These are phyloP conservation scores for Musa schizocarpa DNA, from an alignment of 176 grass and related monocot species.

Conservation along the genomic window DNA sequence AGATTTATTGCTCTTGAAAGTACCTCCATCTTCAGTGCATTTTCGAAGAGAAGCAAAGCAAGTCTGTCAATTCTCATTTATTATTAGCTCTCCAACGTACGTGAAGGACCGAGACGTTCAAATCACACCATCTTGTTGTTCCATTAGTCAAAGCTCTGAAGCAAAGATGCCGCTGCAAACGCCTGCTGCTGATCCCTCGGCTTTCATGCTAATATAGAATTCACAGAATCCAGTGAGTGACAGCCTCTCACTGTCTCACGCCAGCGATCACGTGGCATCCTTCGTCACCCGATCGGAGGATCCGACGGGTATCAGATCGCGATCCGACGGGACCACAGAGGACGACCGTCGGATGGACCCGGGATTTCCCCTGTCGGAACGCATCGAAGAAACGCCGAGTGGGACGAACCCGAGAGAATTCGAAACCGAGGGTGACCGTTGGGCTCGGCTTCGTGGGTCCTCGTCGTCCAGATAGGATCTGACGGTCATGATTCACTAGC, in stretches of 20 bases:
- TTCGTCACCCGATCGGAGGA: not conserved
- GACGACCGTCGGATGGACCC: not conserved
- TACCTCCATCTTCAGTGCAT: no score
- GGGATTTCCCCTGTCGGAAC: not conserved
- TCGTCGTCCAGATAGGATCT: not conserved
- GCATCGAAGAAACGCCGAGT: not conserved
- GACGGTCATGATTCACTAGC: constrained; percentile 3
- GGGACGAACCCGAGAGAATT: not conserved
- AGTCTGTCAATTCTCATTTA: no score
- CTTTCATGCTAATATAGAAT: no score
- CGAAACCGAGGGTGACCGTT: constrained; percentile 12
- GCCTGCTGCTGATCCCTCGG: no score
- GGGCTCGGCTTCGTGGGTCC: not conserved
- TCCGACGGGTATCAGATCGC: not conserved
- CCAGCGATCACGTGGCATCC: not conserved
- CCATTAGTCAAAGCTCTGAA: no score
- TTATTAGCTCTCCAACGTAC: no score
- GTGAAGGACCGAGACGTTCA: no score
- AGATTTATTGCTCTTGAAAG: no score
- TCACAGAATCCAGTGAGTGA: not conserved
- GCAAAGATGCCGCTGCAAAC: no score
- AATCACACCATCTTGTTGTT: no score
- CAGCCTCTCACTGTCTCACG: not conserved
- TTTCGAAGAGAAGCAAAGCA: no score
- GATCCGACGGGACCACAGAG: not conserved